Evolutionary conservation across 495 filamentous ascomycete genomes (phyloP), one percentile per base, ranked within the genome.

Genomic region (Hyaloscypha finlandica): DNA sequence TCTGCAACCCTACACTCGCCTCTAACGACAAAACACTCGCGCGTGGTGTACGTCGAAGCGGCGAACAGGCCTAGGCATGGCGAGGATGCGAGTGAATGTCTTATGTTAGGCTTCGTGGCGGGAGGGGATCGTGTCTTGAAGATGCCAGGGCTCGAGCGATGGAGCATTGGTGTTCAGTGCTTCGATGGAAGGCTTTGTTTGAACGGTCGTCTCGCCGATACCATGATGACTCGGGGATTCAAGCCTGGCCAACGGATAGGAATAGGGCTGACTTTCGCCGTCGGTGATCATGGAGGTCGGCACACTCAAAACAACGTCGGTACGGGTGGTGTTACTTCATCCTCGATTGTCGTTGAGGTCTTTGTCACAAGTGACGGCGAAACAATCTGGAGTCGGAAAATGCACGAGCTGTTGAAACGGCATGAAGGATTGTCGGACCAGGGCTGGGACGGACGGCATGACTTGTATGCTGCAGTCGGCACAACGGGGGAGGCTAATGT

Each of bases 121-220:
- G 56, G 56, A 8, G 35, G 30, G 16, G 25, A 31, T 30, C 16
- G 56, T 19, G 56, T 22, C 19, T 31, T 29, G 19, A 31, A 59
- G 19, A 30, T 59, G 56, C 56, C 56, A 4, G 56, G 56, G 5
- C 14, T 1, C 30, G 56, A 59, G 25, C 30, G 20, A n/a, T 31
- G 56, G 30, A 59, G 30, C 56, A 8, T 59, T n/a, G 22, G 56
- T 59, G 16, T 59, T 59, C 56, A 59, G 56, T 59, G 56, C 33
- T 33, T 16, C 16, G 56, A 59, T 33, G 56, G 56, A 33, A 14
- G 30, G 35, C 25, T 59, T 2, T 59, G 0, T 22, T 14, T 59
- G 35, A 59, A 59, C 16, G 56, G 56, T 8, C 33, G n/a, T 33
- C 2, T 33, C 33, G 30, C 25, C 16, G 56, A 59, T 8, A 35